Evolutionary conservation across 805 yeast genomes (phyloP).

Genomic region (Hanseniaspora nectarophila): DNA sequence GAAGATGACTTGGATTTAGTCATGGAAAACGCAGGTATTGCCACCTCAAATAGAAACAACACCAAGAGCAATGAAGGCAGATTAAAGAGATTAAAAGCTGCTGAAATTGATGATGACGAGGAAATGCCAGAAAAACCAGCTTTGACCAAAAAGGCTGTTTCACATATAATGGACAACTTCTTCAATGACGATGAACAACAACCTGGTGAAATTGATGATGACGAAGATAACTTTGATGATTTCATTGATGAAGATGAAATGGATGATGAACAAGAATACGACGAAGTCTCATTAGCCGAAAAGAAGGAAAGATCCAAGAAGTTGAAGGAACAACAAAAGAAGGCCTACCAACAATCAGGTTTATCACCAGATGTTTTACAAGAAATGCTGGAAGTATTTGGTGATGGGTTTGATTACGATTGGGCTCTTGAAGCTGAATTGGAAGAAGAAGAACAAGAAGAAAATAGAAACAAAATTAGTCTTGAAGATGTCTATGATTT

Average conservation of each 20-base stretch:
- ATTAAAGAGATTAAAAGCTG: conserved; percentile 73
- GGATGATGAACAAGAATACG: conserved; percentile 76
- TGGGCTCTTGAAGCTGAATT: conserved; percentile 95
- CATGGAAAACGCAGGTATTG: conserved; percentile 81
- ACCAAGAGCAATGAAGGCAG: conserved; percentile 18
- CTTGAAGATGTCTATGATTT: conserved; percentile 89
- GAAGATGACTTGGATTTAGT: conserved; percentile 90
- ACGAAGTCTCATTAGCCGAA: conserved; percentile 84
- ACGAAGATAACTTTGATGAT: conserved; percentile 79
- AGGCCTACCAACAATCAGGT: conserved; percentile 47
- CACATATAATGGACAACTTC: conserved; percentile 31
- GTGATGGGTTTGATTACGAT: conserved; percentile 92
- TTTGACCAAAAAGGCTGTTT: conserved; percentile 17
- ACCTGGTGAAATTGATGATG: conserved; percentile 18
- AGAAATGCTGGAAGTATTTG: conserved; percentile 88
- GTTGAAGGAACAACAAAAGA: conserved; percentile 32
- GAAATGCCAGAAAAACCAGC: conserved; percentile 17
- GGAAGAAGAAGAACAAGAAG: conserved; percentile 46
- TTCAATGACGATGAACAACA: conserved; percentile 34
- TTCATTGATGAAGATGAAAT: conserved; percentile 95
- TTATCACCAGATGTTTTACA: conserved; percentile 82
- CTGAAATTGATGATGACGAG: conserved; percentile 4
- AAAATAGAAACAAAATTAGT: conserved; percentile 34
- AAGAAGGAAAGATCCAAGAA: conserved; percentile 40
- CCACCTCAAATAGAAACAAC: conserved; percentile 35